Evolutionary conservation across 108 stramenopile species (phyloP).

Genomic region (Schizochytrium sp.): DNA sequence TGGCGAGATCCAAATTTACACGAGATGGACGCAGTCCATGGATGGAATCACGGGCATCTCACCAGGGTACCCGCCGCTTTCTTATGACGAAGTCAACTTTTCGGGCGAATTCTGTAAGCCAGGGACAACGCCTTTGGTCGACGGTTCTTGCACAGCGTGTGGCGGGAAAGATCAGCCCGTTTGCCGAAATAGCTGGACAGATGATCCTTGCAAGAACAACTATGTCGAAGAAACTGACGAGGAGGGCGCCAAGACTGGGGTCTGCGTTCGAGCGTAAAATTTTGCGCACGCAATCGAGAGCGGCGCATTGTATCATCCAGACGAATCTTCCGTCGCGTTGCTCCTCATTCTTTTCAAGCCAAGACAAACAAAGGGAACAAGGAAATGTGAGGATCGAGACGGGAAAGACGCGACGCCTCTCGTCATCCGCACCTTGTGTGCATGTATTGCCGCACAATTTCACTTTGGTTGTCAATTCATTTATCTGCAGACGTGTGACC

Average conservation of each 20-base stretch:
- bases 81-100: background rate
- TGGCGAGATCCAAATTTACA: background rate
- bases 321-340: too few relatives aligned
- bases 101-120: background rate
- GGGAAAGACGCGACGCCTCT: too few relatives aligned
- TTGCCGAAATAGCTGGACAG: background rate
- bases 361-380: too few relatives aligned
- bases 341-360: too few relatives aligned
- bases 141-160: background rate
- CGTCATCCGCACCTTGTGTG: too few relatives aligned
- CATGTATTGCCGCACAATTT: too few relatives aligned
- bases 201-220: background rate
- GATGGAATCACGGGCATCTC: background rate
- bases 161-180: background rate
- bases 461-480: too few relatives aligned
- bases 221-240: background rate
- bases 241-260: background rate
- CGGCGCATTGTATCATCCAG: too few relatives aligned
- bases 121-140: background rate
- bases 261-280: too few relatives aligned
- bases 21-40: background rate
- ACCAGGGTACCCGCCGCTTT: background rate
- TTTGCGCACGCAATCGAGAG: too few relatives aligned
- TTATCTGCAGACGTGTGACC: background rate
- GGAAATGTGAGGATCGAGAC: too few relatives aligned